Evolutionary conservation across 73 alveolate genomes (phyloP).

Genomic region (Tetrahymena elliotti): DNA sequence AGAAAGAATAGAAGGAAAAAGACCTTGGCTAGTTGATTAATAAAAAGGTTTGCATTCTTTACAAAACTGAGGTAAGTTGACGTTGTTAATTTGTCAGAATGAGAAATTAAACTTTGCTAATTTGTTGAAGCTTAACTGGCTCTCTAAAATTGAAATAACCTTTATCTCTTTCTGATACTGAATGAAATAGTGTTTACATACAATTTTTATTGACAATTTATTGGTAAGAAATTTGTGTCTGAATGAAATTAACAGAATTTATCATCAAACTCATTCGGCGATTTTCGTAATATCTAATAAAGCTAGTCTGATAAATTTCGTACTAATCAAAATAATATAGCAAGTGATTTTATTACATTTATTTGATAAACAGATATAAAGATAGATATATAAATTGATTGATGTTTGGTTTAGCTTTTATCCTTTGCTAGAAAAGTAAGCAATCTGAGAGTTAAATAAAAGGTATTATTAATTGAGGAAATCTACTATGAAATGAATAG

Average conservation of each 20-base stretch:
- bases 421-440: neutral
- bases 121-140: neutral
- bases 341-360: neutral
- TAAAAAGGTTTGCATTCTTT: neutral
- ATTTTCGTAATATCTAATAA: neutral
- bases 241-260: neutral
- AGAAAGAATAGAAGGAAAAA: neutral
- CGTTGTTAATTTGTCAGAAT: neutral
- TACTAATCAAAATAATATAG: neutral
- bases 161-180: neutral
- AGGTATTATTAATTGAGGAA: no score
- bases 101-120: neutral
- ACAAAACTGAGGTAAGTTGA: neutral
- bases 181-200: neutral
- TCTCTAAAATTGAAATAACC: neutral
- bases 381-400: neutral
- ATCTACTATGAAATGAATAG: neutral
- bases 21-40: neutral
- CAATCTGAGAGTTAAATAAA: no score
- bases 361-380: neutral
- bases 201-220: neutral
- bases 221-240: neutral
- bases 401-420: neutral
- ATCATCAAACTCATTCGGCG: neutral
- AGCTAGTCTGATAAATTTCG: neutral